Evolutionary conservation across 441 rosid genomes (phyloP).

Genomic region (Macaranga tanarius): DNA sequence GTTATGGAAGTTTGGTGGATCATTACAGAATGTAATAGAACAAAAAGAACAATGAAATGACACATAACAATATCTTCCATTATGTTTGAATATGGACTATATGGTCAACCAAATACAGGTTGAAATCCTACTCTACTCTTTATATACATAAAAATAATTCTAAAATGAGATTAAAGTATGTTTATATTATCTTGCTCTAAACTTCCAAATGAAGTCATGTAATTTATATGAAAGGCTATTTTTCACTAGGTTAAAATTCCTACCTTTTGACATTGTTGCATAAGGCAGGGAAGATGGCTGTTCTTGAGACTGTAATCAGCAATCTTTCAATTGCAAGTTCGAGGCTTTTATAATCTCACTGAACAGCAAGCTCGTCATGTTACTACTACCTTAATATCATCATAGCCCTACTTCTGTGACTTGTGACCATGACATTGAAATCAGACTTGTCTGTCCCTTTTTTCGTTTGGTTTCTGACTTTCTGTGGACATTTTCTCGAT

Average conservation of each 20-base stretch:
- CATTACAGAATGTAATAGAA: background rate
- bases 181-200: background rate
- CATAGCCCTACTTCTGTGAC: background rate
- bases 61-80: background rate
- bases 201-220: background rate
- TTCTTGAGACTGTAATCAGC: background rate
- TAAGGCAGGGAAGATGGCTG: background rate
- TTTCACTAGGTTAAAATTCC: background rate
- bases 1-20: background rate
- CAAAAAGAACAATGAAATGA: background rate
- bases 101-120: background rate
- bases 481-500: background rate
- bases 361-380: too few relatives aligned
- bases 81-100: background rate
- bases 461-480: background rate
- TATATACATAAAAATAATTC: background rate
- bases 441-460: background rate
- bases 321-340: background rate
- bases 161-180: background rate
- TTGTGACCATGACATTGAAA: background rate
- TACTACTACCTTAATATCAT: background rate
- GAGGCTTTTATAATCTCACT: background rate
- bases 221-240: background rate
- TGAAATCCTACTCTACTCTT: background rate
- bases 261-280: background rate